These are phyloP conservation scores for Hericium erinaceus DNA, from an alignment of 768 basidiomycete species.

Conservation along the genomic window DNA sequence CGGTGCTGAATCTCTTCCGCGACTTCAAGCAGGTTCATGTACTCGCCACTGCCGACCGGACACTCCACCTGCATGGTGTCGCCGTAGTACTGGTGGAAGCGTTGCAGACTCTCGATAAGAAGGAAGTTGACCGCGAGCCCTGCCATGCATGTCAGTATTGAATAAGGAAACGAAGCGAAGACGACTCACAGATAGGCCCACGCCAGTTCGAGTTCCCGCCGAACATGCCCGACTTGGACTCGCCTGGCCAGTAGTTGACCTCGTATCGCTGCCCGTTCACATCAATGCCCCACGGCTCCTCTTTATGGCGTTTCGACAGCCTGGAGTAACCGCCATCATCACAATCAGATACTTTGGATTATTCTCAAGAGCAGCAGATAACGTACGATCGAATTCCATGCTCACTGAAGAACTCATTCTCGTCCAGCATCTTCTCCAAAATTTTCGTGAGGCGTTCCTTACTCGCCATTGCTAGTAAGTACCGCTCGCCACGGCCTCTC, in stretches of 20 bases:
- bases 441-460: slow-evolving; percentile 86
- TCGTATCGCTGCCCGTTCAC: slow-evolving; percentile 89
- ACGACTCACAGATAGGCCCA: slow-evolving; percentile 69
- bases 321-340: slow-evolving; percentile 29
- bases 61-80: slow-evolving; percentile 91
- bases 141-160: slow-evolving; percentile 18
- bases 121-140: slow-evolving; percentile 97
- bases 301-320: slow-evolving; percentile 82
- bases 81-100: slow-evolving; percentile 98
- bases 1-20: slow-evolving; percentile 98
- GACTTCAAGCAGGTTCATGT: slow-evolving; percentile 89
- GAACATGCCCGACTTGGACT: slow-evolving; percentile 96
- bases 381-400: slow-evolving; percentile 87
- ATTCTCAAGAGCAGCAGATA: slow-evolving; percentile 22
- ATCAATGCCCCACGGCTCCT: slow-evolving; percentile 90
- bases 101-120: slow-evolving; percentile 90
- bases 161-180: neutral
- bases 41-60: slow-evolving; percentile 94
- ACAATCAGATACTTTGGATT: neutral
- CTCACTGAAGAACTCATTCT: slow-evolving; percentile 93
- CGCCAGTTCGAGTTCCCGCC: slow-evolving; percentile 98
- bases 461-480: slow-evolving; percentile 80
- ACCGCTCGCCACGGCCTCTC: slow-evolving; percentile 73
- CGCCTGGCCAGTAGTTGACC: slow-evolving; percentile 96
- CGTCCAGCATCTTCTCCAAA: slow-evolving; percentile 94